These are phyloP conservation scores for Grosmannia penicillata DNA, from an alignment of 2,329 filamentous ascomycete genomes.

Conservation along the genomic window DNA sequence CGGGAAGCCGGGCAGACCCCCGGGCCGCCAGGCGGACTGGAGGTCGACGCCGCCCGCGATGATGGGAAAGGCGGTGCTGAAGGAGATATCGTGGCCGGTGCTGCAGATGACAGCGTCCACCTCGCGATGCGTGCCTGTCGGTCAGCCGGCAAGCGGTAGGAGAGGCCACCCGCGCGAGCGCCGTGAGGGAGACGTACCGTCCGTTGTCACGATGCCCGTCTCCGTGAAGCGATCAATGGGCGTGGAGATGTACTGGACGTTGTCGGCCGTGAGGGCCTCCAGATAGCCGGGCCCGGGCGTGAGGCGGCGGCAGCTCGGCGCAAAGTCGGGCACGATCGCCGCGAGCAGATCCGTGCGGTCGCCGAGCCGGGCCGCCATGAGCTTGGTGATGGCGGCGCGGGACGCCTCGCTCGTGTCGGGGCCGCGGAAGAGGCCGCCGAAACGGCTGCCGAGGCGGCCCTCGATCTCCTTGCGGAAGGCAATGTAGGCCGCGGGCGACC, in stretches of 20 bases:
- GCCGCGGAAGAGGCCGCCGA: not conserved
- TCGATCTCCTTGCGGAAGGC: conserved; percentile 1
- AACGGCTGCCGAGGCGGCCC: not conserved
- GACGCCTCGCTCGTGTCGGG: not conserved
- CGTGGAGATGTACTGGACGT: conserved; percentile 17
- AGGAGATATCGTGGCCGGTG: conserved; percentile 13
- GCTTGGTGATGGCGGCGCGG: not conserved
- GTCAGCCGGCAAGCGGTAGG: too few species aligned
- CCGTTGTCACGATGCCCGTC: conserved; percentile 14
- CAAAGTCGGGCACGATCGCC: conserved; percentile 11
- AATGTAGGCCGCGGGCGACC: not conserved
- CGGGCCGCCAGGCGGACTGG: conserved; percentile 10
- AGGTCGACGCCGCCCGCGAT: conserved; percentile 10
- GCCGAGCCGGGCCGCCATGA: conserved; percentile 4
- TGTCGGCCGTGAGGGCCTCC: conserved; percentile 13
- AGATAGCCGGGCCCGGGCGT: conserved; percentile 15
- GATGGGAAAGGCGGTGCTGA: conserved; percentile 11
- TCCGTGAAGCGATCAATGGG: conserved; percentile 16
- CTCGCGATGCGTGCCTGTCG: conserved; percentile 10
- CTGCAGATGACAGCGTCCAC: conserved; percentile 20
- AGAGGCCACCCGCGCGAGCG: too few species aligned
- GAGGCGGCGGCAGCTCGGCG: conserved; percentile 12
- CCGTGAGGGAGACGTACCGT: too few species aligned
- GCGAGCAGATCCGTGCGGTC: conserved; percentile 3
- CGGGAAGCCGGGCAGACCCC: conserved; percentile 7